Base-by-base conservation (phyloP, 352 stramenopile species). In the Phytophthora rubi region DNA sequence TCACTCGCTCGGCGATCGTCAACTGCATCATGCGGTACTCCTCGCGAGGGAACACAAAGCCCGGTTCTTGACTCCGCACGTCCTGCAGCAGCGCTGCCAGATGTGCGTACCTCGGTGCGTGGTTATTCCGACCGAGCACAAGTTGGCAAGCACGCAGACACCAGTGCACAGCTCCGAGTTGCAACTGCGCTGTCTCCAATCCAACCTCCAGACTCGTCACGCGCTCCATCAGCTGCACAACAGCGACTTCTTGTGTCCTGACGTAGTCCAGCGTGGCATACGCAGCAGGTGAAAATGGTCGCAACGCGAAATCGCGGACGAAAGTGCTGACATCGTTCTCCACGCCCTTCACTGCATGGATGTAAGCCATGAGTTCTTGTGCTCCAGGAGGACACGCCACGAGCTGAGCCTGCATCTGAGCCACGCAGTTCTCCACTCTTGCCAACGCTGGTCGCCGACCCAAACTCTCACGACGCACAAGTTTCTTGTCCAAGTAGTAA, bases 1-100 rank as follows among this genome's bases (percentile, higher is more conserved):
- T 54, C 32, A 95, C 83, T 13, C 83, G 85, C 7, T 90, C 83
- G 39, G 82, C 79, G 18, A 95, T 90, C 12, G 86, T 91, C 53
- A 81, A 48, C 56, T 93, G 88, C 71, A 95, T 91, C 10, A 87
- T 74, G 6, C 73, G 67, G 64, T 91, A 93, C 69, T 94, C 86
- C 13, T 75, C 68, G 6, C 83, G 83, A 48, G 85, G 82, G 65
- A 93, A 92, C 26, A 71, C 60, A 23, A 91, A 86, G 4, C 75
- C 79, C 6, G 80, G 65, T 28, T 76, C 67, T 62, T 84, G 71
- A 16, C 67, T 84, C 42, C 51, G 62, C 7, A 71, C 58, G 33
- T 95, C 88, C 18, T 88, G 71, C 8, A 94, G 57, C 7, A 94
- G 57, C 16, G 92, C 75, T 2, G 88, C 85, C 57, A 95, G 55